These are phyloP conservation scores for Blastocystis hominis DNA, from an alignment of 352 stramenopile genomes.

Conservation along the genomic window DNA sequence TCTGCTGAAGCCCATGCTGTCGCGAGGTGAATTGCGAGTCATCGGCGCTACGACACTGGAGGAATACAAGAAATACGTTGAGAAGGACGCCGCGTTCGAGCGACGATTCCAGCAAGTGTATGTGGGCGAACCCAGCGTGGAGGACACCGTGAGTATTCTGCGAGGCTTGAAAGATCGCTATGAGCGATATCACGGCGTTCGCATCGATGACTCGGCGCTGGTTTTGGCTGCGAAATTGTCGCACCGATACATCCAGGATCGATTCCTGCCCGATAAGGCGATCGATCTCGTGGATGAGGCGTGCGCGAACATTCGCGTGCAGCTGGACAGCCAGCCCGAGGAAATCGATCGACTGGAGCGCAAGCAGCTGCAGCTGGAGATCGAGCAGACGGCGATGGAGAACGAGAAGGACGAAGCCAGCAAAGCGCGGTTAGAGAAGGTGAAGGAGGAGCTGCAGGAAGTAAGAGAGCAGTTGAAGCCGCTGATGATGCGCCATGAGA, in stretches of 20 bases:
- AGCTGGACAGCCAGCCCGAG: slow-evolving; percentile 85
- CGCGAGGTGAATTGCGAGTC: slow-evolving; percentile 83
- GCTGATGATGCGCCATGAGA: slow-evolving; percentile 77
- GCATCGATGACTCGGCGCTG: slow-evolving; percentile 82
- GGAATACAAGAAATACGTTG: slow-evolving; percentile 92
- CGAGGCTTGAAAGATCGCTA: slow-evolving; percentile 87
- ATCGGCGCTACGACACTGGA: slow-evolving; percentile 93
- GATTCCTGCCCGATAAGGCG: slow-evolving; percentile 83
- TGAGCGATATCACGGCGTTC: slow-evolving; percentile 87
- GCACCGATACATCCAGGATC: slow-evolving; percentile 80
- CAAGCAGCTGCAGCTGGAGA: slow-evolving; percentile 83
- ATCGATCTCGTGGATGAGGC: slow-evolving; percentile 90
- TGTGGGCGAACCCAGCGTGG: slow-evolving; percentile 82
- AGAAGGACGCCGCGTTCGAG: slow-evolving; percentile 94
- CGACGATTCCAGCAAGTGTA: slow-evolving; percentile 89
- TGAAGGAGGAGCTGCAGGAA: slow-evolving; percentile 80
- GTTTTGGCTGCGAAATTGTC: slow-evolving; percentile 84
- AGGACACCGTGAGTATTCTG: slow-evolving; percentile 88
- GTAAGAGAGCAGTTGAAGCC: slow-evolving; percentile 80
- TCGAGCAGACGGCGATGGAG: slow-evolving; percentile 81
- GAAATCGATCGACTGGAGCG: slow-evolving; percentile 87
- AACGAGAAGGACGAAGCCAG: slow-evolving; percentile 84
- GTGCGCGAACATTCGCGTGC: slow-evolving; percentile 75
- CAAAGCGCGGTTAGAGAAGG: slow-evolving; percentile 76
- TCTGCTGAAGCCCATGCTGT: slow-evolving; percentile 91